These are phyloP conservation scores for Umbelopsis vinacea DNA, from an alignment of 192 early-diverging fungal genomes.

Conservation along the genomic window DNA sequence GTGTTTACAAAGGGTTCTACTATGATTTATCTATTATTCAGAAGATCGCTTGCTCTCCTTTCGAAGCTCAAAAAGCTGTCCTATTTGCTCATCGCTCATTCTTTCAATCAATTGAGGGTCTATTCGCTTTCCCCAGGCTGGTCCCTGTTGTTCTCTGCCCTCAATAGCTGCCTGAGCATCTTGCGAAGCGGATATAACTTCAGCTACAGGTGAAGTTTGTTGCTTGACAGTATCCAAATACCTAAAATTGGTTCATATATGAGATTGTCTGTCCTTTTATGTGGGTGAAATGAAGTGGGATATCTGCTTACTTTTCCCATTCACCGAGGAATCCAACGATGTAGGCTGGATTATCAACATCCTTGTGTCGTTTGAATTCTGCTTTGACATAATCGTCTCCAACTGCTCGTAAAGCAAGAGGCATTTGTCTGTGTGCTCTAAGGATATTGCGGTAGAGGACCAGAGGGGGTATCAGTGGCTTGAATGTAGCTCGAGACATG, in stretches of 20 bases:
- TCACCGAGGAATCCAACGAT: slow-evolving; percentile 62
- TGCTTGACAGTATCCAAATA: slow-evolving; percentile 31
- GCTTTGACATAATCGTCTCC: slow-evolving; percentile 66
- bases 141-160: slow-evolving; percentile 22
- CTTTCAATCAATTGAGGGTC: slow-evolving; percentile 48
- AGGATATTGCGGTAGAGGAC: slow-evolving; percentile 59
- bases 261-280: background rate
- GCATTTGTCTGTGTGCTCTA: slow-evolving; percentile 51
- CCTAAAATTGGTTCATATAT: slow-evolving; percentile 1
- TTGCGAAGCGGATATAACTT: slow-evolving; percentile 6
- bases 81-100: slow-evolving; percentile 62
- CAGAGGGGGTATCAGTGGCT: slow-evolving; percentile 54
- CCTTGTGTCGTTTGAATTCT: slow-evolving; percentile 60
- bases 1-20: background rate
- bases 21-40: slow-evolving; percentile 16
- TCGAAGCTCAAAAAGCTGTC: slow-evolving; percentile 59
- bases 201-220: slow-evolving; percentile 29
- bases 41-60: slow-evolving; percentile 44
- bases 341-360: slow-evolving; percentile 57
- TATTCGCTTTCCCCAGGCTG: slow-evolving; percentile 43
- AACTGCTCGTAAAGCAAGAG: slow-evolving; percentile 52
- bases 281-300: background rate
- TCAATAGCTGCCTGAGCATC: slow-evolving; percentile 11
- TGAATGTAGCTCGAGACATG: slow-evolving; percentile 21
- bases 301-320: slow-evolving; percentile 52